Base-by-base conservation (phyloP, 768 basidiomycete genomes). In the Xerocomus brunneocitrinus region DNA sequence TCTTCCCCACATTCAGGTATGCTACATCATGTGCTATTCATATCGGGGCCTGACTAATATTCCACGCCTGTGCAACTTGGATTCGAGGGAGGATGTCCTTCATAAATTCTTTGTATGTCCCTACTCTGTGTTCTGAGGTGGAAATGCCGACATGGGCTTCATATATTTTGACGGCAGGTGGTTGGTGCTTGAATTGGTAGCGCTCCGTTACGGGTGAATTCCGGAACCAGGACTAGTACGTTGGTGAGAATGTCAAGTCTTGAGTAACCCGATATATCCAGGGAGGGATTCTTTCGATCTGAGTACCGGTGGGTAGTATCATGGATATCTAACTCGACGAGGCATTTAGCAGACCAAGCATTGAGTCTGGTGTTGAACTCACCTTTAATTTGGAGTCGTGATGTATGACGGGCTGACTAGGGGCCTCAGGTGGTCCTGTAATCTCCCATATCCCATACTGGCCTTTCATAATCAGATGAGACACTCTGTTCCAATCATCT, bases 91-190 rank as follows among this genome's bases (percentile, higher is more conserved):
- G 78, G 43, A 89, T 72, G 65, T 95, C 79, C 50, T 73, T 71
- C 27, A 92, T 95, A 62, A 99, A 99, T 71, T 98, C 97, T 67
- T 88, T 92, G 79, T 98, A 99, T 3, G 89, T 90, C 12, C 94
- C 97, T 28, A 98, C 91, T 53, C 91, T 78, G 42, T 77, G 75
- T 62, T 98, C 95, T 3, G 87, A 67, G 13, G 93, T 90, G 12
- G 97, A 95, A 55, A 98, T 98, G 8, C 97, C 97, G 58, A 98
- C 94, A 65, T 99, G 97, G 0, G 95, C 97, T 67, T 99, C 97
- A 65, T 99, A 99, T 54, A 99, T 94, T 58, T 86, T 85, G 41
- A 84, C 67, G 34, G 84, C 78, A 14, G 73, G 73, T 12, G 87
- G 85, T 54, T 83, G 81, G 67, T 98, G 77, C 67, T 92, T 95